Conservation (phyloP, 768 basidiomycete genomes). For the Tricholoma hemisulphureum region DNA sequence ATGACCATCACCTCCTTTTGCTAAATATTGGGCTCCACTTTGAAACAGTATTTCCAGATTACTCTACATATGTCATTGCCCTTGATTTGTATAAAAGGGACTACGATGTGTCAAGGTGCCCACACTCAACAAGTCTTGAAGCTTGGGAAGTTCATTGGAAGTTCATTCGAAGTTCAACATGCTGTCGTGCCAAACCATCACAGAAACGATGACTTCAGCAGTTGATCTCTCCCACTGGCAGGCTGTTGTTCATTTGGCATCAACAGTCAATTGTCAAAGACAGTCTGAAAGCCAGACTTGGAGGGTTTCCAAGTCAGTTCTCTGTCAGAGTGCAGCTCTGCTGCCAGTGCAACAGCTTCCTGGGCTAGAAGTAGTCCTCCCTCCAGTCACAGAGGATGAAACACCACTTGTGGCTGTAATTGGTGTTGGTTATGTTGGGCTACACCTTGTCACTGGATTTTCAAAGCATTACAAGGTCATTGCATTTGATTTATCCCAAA, state of each 20-base stretch:
- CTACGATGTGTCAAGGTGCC: too few species aligned
- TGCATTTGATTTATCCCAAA: background rate
- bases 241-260: background rate
- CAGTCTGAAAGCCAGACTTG: background rate
- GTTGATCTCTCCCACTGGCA: background rate
- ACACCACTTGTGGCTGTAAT: background rate
- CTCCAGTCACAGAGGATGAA: background rate
- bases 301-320: background rate
- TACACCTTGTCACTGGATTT: background rate
- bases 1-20: too few species aligned
- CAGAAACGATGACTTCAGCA: background rate
- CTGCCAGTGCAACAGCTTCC: background rate
- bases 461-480: background rate
- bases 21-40: too few species aligned
- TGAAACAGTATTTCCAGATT: too few species aligned
- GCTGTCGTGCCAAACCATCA: background rate
- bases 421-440: background rate
- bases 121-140: too few species aligned
- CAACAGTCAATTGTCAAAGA: background rate
- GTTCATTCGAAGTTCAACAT: too few species aligned
- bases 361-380: too few species aligned
- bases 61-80: too few species aligned
- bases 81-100: too few species aligned
- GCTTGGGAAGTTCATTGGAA: too few species aligned
- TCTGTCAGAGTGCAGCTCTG: background rate